Percentiles rank a stretch among this genome's conserved stretches.
Evolutionary conservation across 2,329 filamentous ascomycete genomes (phyloP).

Genomic region (Ophiognomonia clavigignenti-juglandacearum): DNA sequence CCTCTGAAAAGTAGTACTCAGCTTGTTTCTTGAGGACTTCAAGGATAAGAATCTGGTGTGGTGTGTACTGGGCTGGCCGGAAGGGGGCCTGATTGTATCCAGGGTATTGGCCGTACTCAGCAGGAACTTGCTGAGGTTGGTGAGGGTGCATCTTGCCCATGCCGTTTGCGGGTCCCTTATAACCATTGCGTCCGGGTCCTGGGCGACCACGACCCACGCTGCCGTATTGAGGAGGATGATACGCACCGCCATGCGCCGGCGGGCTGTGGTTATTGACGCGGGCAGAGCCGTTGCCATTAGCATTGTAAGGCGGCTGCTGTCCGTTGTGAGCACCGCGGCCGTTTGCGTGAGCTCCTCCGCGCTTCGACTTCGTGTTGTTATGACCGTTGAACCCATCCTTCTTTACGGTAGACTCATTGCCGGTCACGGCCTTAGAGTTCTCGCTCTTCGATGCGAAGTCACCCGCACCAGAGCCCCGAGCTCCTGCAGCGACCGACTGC

Average conservation of each 20-base stretch:
- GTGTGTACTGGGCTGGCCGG: constrained; percentile 32
- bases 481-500: constrained; percentile 3
- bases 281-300: constrained; percentile 11
- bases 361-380: constrained; percentile 11
- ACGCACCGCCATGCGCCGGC: constrained; percentile 1
- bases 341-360: constrained; percentile 10
- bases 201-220: constrained; percentile 29
- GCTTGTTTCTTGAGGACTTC: constrained; percentile 47
- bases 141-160: constrained; percentile 20
- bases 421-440: constrained; percentile 7
- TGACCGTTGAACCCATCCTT: constrained; percentile 11
- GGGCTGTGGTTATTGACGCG: constrained; percentile 11
- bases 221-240: constrained; percentile 5
- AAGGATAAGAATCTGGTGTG: constrained; percentile 23
- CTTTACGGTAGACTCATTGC: constrained; percentile 6
- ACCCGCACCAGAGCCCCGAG: constrained; percentile 6
- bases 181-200: constrained; percentile 9
- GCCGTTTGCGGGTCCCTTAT: constrained; percentile 16
- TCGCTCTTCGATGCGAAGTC: constrained; percentile 12
- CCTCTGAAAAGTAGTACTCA: constrained; percentile 95
- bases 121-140: constrained; percentile 23
- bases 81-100: constrained; percentile 43
- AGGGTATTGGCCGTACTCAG: constrained; percentile 31
- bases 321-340: constrained; percentile 14
- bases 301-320: constrained; percentile 6